Percentiles rank a stretch among this genome's conserved stretches.
Evolutionary conservation across 2,329 filamentous ascomycete species (phyloP).

Genomic region (Microcera coccophila): DNA sequence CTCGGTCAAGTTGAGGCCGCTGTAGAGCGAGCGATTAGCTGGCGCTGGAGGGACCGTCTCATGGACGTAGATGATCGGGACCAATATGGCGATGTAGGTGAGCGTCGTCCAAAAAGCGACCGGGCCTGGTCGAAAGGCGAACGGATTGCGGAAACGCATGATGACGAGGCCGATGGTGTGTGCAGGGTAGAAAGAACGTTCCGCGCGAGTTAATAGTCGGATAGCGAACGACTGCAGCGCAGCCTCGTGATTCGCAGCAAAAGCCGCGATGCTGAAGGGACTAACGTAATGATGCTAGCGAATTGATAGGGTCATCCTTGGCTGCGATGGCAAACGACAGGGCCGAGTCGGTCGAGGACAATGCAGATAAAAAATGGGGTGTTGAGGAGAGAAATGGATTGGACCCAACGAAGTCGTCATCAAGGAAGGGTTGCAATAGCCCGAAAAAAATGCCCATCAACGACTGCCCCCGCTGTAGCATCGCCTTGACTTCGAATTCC

Average conservation of each 20-base stretch:
- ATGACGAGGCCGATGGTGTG: too few relatives aligned
- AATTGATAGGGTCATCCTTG: slow-evolving; percentile 14
- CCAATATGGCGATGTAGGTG: slow-evolving; percentile 73
- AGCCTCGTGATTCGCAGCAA: neutral
- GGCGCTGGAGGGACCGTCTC: slow-evolving; percentile 69
- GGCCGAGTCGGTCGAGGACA: slow-evolving; percentile 4
- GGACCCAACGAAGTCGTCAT: too few relatives aligned
- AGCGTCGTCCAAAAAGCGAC: slow-evolving; percentile 76
- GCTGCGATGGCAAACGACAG: slow-evolving; percentile 3
- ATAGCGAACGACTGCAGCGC: neutral
- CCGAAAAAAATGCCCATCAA: slow-evolving; percentile 2
- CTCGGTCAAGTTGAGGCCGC: slow-evolving; percentile 74
- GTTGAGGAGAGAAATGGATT: too few relatives aligned
- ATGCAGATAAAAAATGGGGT: slow-evolving; percentile 9
- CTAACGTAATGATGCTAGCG: slow-evolving; percentile 7
- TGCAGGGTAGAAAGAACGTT: neutral
- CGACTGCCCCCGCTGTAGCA: slow-evolving; percentile 2
- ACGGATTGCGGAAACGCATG: slow-evolving; percentile 45
- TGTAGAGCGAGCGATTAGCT: slow-evolving; percentile 40
- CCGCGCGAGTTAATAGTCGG: neutral
- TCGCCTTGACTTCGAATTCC: neutral
- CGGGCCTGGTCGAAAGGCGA: slow-evolving; percentile 75
- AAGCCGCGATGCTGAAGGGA: slow-evolving; percentile 3
- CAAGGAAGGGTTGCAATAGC: slow-evolving; percentile 3
- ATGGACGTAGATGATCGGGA: slow-evolving; percentile 69